phyloP scores from a whole-genome alignment of 148 eudicot species.

The Fagopyrum esculentum region DNA sequence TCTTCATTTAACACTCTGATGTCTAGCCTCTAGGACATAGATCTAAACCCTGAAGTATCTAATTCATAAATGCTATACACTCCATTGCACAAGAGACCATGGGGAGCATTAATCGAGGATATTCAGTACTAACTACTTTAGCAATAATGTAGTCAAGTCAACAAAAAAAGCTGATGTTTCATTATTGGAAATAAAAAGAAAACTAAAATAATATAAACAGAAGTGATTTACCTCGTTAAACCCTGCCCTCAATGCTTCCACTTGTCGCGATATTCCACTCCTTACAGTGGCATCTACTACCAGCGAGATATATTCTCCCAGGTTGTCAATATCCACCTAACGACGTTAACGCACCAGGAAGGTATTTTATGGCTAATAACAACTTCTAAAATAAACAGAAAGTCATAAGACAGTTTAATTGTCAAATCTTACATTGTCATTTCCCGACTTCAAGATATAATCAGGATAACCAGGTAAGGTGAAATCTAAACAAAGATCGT shows the following conservation, averaged over 20 bases:
- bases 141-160: too few species aligned
- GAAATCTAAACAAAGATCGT: slow-evolving; percentile 91
- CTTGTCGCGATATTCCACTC: slow-evolving; percentile 63
- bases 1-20: too few species aligned
- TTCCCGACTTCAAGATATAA: slow-evolving; percentile 57
- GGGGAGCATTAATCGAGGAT: not conserved
- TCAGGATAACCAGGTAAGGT: slow-evolving; percentile 94
- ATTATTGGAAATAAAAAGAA: not conserved
- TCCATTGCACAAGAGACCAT: not conserved
- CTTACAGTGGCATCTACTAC: slow-evolving; percentile 88
- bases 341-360: slow-evolving; percentile 7
- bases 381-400: not conserved
- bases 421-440: slow-evolving; percentile 46
- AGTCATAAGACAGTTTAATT: not conserved
- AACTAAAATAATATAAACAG: not conserved
- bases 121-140: too few species aligned
- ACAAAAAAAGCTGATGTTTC: not conserved
- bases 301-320: slow-evolving; percentile 76
- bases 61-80: not conserved
- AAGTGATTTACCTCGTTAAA: slow-evolving; percentile 65
- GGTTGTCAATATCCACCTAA: slow-evolving; percentile 71
- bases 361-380: not conserved
- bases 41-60: not conserved
- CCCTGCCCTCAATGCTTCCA: slow-evolving; percentile 94
- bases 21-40: not conserved